Base-by-base conservation (phyloP, 83 land plant species). In the Diphasiastrum complanatum region DNA sequence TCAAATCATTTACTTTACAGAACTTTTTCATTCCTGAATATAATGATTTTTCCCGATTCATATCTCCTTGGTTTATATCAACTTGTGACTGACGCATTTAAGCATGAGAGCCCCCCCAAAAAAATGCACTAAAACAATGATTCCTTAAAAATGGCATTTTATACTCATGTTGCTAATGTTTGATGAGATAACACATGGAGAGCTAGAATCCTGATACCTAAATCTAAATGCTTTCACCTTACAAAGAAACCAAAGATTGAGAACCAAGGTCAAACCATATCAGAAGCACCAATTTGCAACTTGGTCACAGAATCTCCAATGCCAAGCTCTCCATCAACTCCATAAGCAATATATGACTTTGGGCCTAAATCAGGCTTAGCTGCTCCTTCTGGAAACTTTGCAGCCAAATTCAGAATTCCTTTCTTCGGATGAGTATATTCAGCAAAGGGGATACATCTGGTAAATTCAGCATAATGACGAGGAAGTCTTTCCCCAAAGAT, bases 301-400 rank as follows among this genome's bases (percentile, higher is more conserved):
- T 55, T 55, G 34, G 59, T 55, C 28, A 55, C 59, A 1, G 59
- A 55, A 19, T 55, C 59, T 11, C 59, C 59, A 10, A 11, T 55
- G 11, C 59, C 59, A 25, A 55, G 59, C 43, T 55, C 59, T 16
- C 31, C 59, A 30, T 27, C 35, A 30, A 55, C 26, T 0, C 59
- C 59, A 30, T 55, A 55, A 11, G 59, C 59, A 30, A 55, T 55
- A 1, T 55, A 55, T 11, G 59, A 27, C 19, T 55, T 55, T 16
- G 59, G 59, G 5, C 59, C 59, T 12, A 55, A 35, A 1, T 55
- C 59, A 25, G 59, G 59, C 35, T 55, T 55, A 6, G 31, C 14
- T 6, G 59, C 34, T 16, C 19, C 35, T 14, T 55, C 34, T 11
- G 59, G 59, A 20, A 55, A 11, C 59, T 55, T 55, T 55, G 59